Base-by-base conservation (phyloP, 768 basidiomycete species). In the Rhodosporidiobolus sp. region DNA sequence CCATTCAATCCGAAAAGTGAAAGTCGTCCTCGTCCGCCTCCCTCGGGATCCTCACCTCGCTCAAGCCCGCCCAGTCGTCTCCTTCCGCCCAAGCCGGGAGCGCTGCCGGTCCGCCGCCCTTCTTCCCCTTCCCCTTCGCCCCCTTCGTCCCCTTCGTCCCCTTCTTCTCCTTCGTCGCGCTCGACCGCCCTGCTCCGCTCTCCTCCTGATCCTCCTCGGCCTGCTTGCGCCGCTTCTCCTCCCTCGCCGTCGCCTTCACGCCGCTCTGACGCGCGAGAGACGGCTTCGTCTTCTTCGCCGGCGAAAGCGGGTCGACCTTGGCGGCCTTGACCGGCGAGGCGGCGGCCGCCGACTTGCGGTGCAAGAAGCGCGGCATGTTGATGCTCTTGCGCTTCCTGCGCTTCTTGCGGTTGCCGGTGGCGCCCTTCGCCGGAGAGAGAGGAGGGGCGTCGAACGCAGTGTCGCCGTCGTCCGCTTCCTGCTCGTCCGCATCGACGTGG, bases 21-120 rank as follows among this genome's bases (percentile, higher is more conserved):
- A 17, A 24, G 9, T 16, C 35, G 12, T 43, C 63, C 28, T 63
- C 63, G 20, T 26, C 30, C 52, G 50, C 62, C 50, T 38, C 62
- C 62, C 17, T 63, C 61, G 61, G 28, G 24, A 59, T 59, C 43
- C 58, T 30, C 22, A 59, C 38, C 17, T 59, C 58, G 32, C 61
- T 22, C 50, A 52, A 19, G 9, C 22, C 52, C 50, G 30, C 34
- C 52, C 63, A 64, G 4, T 53, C 52, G 28, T 54, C 63, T 16
- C 35, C 56, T 20, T 38, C 8, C 56, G 56, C 56, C 56, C 56
- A 57, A 1, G 19, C 35, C 10, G 56, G 56, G 3, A 57, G 19
- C 24, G 4, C 6, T 22, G n/a, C n/a, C n/a, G n/a, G n/a, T n/a
- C n/a, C n/a, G n/a, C n/a, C n/a, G n/a, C n/a, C n/a, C n/a, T n/a